Evolutionary conservation across 352 stramenopile genomes (phyloP).

Genomic region (Phytophthora ramorum): DNA sequence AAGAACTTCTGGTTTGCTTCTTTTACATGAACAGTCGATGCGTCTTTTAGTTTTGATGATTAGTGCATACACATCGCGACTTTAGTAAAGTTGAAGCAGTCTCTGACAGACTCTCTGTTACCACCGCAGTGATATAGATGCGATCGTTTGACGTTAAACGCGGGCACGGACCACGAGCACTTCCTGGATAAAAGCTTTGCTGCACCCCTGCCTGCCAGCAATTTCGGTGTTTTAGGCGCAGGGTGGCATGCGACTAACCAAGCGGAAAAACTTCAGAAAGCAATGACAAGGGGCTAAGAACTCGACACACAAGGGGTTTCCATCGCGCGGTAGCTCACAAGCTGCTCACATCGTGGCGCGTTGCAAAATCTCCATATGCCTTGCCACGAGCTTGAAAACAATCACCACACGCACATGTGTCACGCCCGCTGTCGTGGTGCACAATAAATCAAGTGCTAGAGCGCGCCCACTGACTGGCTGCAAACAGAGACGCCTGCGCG

Average conservation of each 20-base stretch:
- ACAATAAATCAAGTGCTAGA: slow-evolving; percentile 22
- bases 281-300: not conserved
- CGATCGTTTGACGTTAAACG: not conserved
- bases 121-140: not conserved
- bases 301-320: not conserved
- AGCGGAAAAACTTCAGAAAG: not conserved
- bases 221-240: not conserved
- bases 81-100: not conserved
- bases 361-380: not conserved
- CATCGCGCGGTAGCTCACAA: not conserved
- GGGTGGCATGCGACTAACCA: not conserved
- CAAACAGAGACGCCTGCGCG: not conserved
- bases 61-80: not conserved
- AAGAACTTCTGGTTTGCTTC: not conserved
- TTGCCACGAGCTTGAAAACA: slow-evolving; percentile 1
- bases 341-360: not conserved
- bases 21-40: not conserved
- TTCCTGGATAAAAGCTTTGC: not conserved
- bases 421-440: not conserved
- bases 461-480: not conserved
- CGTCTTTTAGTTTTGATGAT: no score
- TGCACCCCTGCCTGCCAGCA: no score
- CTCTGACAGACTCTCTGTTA: not conserved
- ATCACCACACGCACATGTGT: slow-evolving; percentile 2
- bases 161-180: not conserved